A percentile compares a stretch with the other conserved stretches of the same genome.
Conservation (phyloP, 768 basidiomycete genomes). For the Pholiota conissans region DNA sequence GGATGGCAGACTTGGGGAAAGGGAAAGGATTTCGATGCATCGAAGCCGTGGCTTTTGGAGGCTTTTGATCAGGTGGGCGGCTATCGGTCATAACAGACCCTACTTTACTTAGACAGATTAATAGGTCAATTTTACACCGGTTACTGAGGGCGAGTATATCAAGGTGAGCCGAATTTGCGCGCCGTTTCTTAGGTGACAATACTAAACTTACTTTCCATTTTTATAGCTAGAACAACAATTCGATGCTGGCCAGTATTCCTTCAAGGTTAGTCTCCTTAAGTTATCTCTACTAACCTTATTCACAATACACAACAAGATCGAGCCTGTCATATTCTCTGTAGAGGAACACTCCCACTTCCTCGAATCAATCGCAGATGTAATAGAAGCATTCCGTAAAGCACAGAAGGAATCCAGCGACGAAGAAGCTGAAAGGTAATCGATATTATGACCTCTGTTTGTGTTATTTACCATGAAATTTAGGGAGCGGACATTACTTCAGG, state of each 20-base stretch:
- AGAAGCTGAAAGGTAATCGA: slow-evolving; percentile 42
- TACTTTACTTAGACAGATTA: too few relatives aligned
- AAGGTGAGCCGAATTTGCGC: slow-evolving; percentile 38
- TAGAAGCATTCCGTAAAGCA: slow-evolving; percentile 37
- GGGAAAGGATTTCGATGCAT: slow-evolving; percentile 43
- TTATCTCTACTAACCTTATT: background rate
- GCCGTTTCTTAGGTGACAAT: background rate
- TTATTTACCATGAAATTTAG: slow-evolving; percentile 23
- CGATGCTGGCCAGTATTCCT: slow-evolving; percentile 51
- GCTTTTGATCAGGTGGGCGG: slow-evolving; percentile 61
- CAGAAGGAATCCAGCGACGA: slow-evolving; percentile 34
- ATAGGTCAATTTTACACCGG: slow-evolving; percentile 52
- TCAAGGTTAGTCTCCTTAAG: slow-evolving; percentile 36
- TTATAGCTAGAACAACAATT: slow-evolving; percentile 50
- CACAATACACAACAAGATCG: slow-evolving; percentile 36
- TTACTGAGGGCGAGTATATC: slow-evolving; percentile 48
- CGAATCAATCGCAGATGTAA: slow-evolving; percentile 39
- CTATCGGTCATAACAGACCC: too few relatives aligned
- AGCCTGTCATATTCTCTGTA: slow-evolving; percentile 54
- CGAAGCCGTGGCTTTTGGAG: slow-evolving; percentile 58
- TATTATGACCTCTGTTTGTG: background rate
- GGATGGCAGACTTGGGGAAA: slow-evolving; percentile 66
- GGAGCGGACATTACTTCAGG: slow-evolving; percentile 39
- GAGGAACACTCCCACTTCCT: slow-evolving; percentile 44
- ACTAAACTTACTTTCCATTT: background rate